Percentiles rank a stretch among this genome's conserved stretches.
These are phyloP conservation scores for Ganoderma leucocontextum DNA, from an alignment of 1,284 basidiomycete species.

Conservation along the genomic window DNA sequence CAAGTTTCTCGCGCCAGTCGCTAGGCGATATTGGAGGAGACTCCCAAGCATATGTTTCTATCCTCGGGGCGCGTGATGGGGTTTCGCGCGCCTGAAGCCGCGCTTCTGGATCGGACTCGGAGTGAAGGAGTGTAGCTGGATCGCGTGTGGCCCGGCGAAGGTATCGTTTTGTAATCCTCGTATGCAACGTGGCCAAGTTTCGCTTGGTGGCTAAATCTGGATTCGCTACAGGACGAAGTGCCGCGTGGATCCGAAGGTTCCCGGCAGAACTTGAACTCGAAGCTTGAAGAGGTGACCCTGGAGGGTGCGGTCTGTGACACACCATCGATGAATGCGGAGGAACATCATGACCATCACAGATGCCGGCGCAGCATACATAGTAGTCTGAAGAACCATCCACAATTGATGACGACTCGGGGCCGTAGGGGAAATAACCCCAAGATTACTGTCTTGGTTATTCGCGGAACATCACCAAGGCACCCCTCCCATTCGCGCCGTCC, in stretches of 20 bases:
- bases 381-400: neutral
- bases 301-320: neutral
- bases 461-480: neutral
- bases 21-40: neutral
- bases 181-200: neutral
- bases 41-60: neutral
- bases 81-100: neutral
- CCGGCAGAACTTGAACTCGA: neutral
- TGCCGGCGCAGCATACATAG: neutral
- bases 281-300: neutral
- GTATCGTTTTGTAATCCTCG: neutral
- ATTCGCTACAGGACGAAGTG: neutral
- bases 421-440: neutral
- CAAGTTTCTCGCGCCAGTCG: neutral
- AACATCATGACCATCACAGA: neutral
- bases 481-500: neutral
- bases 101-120: neutral
- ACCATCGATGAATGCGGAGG: neutral
- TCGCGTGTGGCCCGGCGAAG: neutral
- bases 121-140: neutral
- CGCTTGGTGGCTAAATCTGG: neutral
- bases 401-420: neutral
- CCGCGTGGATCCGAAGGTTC: neutral
- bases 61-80: neutral
- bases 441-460: neutral